Evolutionary conservation across 768 basidiomycete genomes (phyloP), one percentile per base, ranked within the genome.

Genomic region (Leccinum uliginosum): DNA sequence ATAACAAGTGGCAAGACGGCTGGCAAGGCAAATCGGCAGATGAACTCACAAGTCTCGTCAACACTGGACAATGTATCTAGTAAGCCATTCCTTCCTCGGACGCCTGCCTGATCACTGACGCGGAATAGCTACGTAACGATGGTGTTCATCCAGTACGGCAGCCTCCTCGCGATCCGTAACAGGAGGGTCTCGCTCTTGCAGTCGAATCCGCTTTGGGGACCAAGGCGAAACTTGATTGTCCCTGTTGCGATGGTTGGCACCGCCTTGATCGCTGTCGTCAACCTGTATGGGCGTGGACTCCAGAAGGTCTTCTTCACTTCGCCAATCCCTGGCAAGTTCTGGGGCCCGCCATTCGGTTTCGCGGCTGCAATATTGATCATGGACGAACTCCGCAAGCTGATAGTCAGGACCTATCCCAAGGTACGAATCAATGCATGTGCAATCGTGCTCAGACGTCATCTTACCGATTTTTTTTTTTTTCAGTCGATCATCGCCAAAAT

Each of bases 131-230:
- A 79, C 55, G 74, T 79, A 53, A 76, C 79, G 17, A 73, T 81
- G 63, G 80, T 81, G 43, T 73, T 79, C 56, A 64, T 79, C 17
- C 78, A 79, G 57, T 79, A 73, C 43, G 76, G 77, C 4, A 71
- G 55, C 32, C 67, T 79, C 17, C 75, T 79, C 15, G 66, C 78
- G 10, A 73, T 75, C 21, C 76, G 78, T 3, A 79, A 78, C 64
- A 69, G 78, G 53, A 73, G 78, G 50, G 70, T 79, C 0, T 79
- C 78, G 1, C 64, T 79, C 7, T 54, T 79, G 38, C 66, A 73
- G 15, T 76, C 76, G 27, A 77, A 78, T 49, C 78, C 78, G 0
- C 66, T 79, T 29, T 77, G 80, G 74, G 77, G 78, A 11, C 77
- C 78, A 7, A 75, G 78, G 35, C 69, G 60, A n/a, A 81, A 81